These are phyloP conservation scores for Taiwanofungus camphoratus DNA, from an alignment of 1,284 basidiomycete genomes.

Conservation along the genomic window DNA sequence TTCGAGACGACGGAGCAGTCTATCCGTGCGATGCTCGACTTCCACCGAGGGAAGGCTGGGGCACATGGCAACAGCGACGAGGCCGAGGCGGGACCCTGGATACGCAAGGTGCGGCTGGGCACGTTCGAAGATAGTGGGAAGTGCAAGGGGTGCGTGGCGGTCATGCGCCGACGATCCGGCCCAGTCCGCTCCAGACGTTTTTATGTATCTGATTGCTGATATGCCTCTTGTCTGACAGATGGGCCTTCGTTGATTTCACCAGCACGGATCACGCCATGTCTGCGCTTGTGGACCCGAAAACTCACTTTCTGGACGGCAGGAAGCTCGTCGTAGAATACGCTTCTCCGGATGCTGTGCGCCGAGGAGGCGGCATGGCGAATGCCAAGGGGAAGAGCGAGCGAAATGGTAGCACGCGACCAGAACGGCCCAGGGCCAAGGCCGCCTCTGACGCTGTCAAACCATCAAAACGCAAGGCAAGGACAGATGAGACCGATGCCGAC, in stretches of 20 bases:
- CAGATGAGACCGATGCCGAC: constrained; percentile 6
- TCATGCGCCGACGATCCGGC: too few species aligned
- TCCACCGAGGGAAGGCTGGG: constrained; percentile 42
- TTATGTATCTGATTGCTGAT: constrained; percentile 1
- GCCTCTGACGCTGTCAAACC: constrained; percentile 9
- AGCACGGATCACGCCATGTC: constrained; percentile 75
- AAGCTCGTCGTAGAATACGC: constrained; percentile 88
- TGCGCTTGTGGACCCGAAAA: constrained; percentile 79
- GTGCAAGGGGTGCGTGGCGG: constrained; percentile 86
- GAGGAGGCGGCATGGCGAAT: constrained; percentile 45
- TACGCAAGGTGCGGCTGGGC: constrained; percentile 88
- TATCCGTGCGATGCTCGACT: constrained; percentile 68
- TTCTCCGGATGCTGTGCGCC: constrained; percentile 76
- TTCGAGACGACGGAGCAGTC: constrained; percentile 80
- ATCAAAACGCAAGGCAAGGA: constrained; percentile 13
- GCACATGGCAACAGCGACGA: constrained; percentile 27
- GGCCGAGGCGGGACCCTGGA: constrained; percentile 39
- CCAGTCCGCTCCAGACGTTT: too few species aligned
- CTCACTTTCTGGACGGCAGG: constrained; percentile 80
- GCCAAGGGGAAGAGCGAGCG: constrained; percentile 20
- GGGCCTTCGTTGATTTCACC: constrained; percentile 93
- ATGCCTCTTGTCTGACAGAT: constrained; percentile 43
- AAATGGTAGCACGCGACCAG: constrained; percentile 10
- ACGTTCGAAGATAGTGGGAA: constrained; percentile 93
- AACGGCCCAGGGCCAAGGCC: constrained; percentile 11